phyloP scores from a whole-genome alignment of 129 eudicot genomes.

The Tanacetum coccineum region DNA sequence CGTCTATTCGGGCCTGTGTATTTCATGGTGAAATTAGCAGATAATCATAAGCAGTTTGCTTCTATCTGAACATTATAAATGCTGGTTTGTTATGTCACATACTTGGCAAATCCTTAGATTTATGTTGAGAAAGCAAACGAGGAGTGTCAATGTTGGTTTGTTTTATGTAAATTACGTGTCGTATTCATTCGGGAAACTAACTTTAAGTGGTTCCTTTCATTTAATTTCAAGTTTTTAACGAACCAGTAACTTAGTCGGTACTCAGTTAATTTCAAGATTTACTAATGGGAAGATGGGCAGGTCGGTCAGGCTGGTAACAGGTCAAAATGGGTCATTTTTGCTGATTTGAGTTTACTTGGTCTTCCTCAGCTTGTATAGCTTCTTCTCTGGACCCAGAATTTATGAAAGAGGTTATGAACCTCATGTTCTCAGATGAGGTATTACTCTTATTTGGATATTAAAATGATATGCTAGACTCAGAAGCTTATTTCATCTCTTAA shows the following conservation, averaged over 20 bases:
- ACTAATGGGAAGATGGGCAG: neutral
- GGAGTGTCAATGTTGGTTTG: neutral
- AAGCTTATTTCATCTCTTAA: neutral
- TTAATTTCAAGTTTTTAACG: neutral
- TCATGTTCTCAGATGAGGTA: constrained; percentile 44
- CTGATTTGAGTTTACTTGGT: too few species aligned
- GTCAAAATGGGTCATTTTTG: too few species aligned
- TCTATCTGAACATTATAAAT: too few species aligned
- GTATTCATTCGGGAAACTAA: neutral
- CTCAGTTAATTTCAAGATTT: neutral
- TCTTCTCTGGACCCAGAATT: constrained; percentile 38
- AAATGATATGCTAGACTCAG: neutral
- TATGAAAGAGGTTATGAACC: constrained; percentile 36
- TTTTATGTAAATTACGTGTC: neutral
- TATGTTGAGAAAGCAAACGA: neutral
- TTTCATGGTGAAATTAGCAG: too few species aligned
- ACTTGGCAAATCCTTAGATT: neutral
- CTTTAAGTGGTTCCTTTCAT: neutral
- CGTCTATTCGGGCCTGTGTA: too few species aligned
- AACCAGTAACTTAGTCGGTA: neutral
- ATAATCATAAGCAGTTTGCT: too few species aligned
- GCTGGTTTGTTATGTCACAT: too few species aligned
- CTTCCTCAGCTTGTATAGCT: too few species aligned
- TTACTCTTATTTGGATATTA: neutral
- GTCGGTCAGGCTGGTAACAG: too few species aligned